phyloP scores from a whole-genome alignment of 768 basidiomycete species.

The Pleurotus citrinopileatus region DNA sequence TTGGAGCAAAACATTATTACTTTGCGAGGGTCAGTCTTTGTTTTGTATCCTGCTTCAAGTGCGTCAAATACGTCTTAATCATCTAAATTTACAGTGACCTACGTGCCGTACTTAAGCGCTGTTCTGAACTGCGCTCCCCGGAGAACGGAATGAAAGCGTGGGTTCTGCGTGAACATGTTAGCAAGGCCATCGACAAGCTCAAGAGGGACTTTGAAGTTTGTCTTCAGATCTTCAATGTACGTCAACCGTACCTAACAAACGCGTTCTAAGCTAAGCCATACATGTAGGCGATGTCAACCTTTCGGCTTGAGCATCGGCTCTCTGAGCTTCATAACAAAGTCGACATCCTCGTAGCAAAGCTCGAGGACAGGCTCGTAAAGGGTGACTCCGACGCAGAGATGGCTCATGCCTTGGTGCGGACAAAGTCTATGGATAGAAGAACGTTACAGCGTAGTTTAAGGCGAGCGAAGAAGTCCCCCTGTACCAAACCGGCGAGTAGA shows the following conservation, averaged over 20 bases:
- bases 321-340: not conserved
- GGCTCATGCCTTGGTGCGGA: not conserved
- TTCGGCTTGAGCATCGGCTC: not conserved
- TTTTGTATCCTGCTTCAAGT: not conserved
- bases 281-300: not conserved
- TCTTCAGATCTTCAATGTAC: not conserved
- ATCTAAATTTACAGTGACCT: not conserved
- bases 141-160: not conserved
- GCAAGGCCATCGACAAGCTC: not conserved
- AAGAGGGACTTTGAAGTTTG: not conserved
- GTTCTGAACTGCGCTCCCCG: not conserved
- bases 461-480: not conserved
- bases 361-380: not conserved
- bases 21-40: not conserved
- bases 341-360: not conserved
- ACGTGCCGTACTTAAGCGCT: not conserved
- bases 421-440: not conserved
- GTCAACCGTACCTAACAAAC: not conserved
- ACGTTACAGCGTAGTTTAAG: not conserved
- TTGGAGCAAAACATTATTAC: not conserved
- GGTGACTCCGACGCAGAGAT: not conserved
- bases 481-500: not conserved
- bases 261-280: not conserved
- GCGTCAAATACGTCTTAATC: too few species aligned
- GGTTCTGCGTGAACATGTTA: not conserved